Base-by-base conservation (phyloP, 1,284 basidiomycete species). In the Ganoderma multipileum region DNA sequence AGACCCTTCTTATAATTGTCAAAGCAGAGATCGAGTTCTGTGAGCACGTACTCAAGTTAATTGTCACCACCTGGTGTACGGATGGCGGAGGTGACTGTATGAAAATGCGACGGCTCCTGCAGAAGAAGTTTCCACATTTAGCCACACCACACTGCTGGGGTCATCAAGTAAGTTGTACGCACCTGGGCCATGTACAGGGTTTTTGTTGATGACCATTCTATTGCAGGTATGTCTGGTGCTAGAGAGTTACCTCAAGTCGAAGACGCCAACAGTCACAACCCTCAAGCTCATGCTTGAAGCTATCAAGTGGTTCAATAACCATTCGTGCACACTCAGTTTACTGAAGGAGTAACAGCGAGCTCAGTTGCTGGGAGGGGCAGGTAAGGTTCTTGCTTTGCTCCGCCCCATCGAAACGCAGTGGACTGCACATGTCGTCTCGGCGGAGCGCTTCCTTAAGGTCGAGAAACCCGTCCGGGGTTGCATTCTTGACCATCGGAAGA, bases 261-360 rank as follows among this genome's bases (percentile, higher is more conserved):
- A 7, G 67, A 69, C 14, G 6, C 70, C 18, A 78, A 23, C 47
- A n/a, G 47, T 50, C 11, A n/a, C 47, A 5, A 26, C 23, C 23
- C 3, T 50, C 2, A n/a, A n/a, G 23, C 47, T n/a, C 23, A 50
- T 76, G 0, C n/a, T 75, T 3, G 75, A 77, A 30, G 68, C 81
- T 9, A 71, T 80, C 2, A 78, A 78, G 50, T 82, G 79, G 79
- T 77, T 81, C 54, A 77, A 77, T 62, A 77, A 77, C 65, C 80
- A 81, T 66, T 65, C 69, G 3, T 63, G 64, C 7, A 78, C 79
- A 5, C 74, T 81, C 4, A 75, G 66, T 11, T 42, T 81, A 6
- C 68, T 81, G 2, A 65, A 70, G 1, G 52, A 66, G 2, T 69
- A 77, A 36, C 77, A 79, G 41, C n/a, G 2, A 23, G 26, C 28